Evolutionary conservation across 371 early-diverging fungal genomes (phyloP).

Genomic region (Syncephalastrum sp.): DNA sequence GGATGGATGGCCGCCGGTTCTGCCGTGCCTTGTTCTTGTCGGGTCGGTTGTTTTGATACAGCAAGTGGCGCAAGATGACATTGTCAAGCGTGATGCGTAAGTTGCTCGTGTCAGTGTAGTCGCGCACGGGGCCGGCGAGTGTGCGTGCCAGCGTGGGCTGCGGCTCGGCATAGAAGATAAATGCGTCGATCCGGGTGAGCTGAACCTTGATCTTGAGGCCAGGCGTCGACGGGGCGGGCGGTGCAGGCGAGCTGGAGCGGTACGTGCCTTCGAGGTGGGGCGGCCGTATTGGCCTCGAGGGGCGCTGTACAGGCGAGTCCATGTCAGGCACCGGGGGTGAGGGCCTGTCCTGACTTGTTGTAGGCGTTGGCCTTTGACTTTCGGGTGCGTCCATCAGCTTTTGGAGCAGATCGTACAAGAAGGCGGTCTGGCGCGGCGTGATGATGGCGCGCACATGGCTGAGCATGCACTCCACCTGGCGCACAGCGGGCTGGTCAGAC

Average conservation of each 20-base stretch:
- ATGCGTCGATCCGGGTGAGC: conserved; percentile 38
- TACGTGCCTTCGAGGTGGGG: too few relatives aligned
- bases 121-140: too few relatives aligned
- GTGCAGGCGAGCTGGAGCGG: conserved; percentile 1
- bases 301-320: too few relatives aligned
- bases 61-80: conserved; percentile 38
- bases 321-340: too few relatives aligned
- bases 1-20: too few relatives aligned
- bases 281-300: too few relatives aligned
- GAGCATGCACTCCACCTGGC: conserved; percentile 32
- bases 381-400: conserved; percentile 6
- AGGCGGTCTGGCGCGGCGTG: conserved; percentile 34
- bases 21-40: not conserved
- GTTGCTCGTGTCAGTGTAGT: conserved; percentile 32
- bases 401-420: conserved; percentile 31
- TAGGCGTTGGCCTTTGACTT: not conserved
- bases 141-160: too few relatives aligned
- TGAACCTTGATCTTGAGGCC: conserved; percentile 47
- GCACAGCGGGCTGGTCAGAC: conserved; percentile 13
- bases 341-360: too few relatives aligned
- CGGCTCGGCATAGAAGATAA: conserved; percentile 44
- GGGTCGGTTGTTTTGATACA: conserved; percentile 9
- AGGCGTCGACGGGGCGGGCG: conserved; percentile 7
- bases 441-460: conserved; percentile 28
- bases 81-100: conserved; percentile 42